phyloP scores from a whole-genome alignment of 495 filamentous ascomycete species.

The Penicillium paradoxum region DNA sequence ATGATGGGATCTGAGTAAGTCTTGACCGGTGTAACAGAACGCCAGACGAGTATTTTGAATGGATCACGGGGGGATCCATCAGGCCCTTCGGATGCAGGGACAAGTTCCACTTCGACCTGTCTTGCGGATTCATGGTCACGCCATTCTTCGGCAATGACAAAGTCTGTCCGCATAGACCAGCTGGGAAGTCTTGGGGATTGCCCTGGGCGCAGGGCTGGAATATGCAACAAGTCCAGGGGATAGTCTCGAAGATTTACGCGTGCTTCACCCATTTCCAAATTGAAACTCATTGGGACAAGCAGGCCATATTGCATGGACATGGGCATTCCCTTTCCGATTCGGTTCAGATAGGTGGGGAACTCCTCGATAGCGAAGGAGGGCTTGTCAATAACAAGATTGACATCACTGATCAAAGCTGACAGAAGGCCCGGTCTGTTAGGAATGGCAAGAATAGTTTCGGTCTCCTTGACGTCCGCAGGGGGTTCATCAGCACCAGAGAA shows the following conservation, averaged over 20 bases:
- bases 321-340: slow-evolving; percentile 93
- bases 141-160: slow-evolving; percentile 95
- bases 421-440: slow-evolving; percentile 83
- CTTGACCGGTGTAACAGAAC: slow-evolving; percentile 92
- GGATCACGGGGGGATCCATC: slow-evolving; percentile 40
- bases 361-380: slow-evolving; percentile 82
- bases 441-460: slow-evolving; percentile 79
- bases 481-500: slow-evolving; percentile 83
- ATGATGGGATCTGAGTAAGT: slow-evolving; percentile 88
- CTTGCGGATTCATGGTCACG: slow-evolving; percentile 71
- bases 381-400: slow-evolving; percentile 84
- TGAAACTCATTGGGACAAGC: slow-evolving; percentile 82
- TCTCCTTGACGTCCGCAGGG: slow-evolving; percentile 73
- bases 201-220: slow-evolving; percentile 72
- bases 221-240: slow-evolving; percentile 84
- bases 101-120: slow-evolving; percentile 76
- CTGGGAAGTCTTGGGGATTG: slow-evolving; percentile 79
- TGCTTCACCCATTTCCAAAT: slow-evolving; percentile 88
- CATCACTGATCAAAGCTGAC: slow-evolving; percentile 73
- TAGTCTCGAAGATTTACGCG: slow-evolving; percentile 85
- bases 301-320: slow-evolving; percentile 83
- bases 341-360: slow-evolving; percentile 75
- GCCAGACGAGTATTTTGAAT: slow-evolving; percentile 78
- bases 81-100: slow-evolving; percentile 59
- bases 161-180: slow-evolving; percentile 81